phyloP scores from a whole-genome alignment of 2,329 filamentous ascomycete genomes.

The Fusarium pseudocircinatum region DNA sequence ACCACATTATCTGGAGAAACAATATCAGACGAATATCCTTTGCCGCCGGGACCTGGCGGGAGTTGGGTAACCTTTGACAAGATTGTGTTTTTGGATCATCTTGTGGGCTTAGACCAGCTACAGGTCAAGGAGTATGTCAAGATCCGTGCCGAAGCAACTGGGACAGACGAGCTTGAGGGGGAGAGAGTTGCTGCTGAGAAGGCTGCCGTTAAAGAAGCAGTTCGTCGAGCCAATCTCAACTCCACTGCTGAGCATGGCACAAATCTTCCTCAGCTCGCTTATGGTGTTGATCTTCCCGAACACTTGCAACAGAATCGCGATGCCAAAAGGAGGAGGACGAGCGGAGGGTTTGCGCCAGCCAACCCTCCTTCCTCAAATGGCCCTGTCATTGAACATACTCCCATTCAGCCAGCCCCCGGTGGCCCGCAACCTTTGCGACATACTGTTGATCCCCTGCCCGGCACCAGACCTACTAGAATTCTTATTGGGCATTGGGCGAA shows the following conservation, averaged over 20 bases:
- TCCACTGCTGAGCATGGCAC: constrained; percentile 55
- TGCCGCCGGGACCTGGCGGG: constrained; percentile 68
- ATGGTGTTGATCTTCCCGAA: constrained; percentile 60
- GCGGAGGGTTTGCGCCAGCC: constrained; percentile 48
- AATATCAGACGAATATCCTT: constrained; percentile 57
- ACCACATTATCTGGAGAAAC: constrained; percentile 59
- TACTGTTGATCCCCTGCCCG: constrained; percentile 55
- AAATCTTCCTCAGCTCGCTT: constrained; percentile 58
- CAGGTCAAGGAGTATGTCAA: constrained; percentile 72
- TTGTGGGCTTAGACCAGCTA: constrained; percentile 64
- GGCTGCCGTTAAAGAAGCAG: constrained; percentile 58
- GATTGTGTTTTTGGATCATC: constrained; percentile 66
- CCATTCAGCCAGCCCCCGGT: constrained; percentile 34
- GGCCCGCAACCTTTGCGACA: constrained; percentile 35
- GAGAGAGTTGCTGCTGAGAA: constrained; percentile 52
- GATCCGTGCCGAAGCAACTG: constrained; percentile 56
- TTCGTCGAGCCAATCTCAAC: constrained; percentile 54
- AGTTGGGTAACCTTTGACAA: constrained; percentile 73
- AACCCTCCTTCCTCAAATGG: constrained; percentile 43
- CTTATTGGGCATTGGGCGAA: constrained; percentile 68
- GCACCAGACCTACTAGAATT: constrained; percentile 66
- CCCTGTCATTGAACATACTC: constrained; percentile 33
- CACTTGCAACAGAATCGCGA: constrained; percentile 50
- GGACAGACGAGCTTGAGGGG: constrained; percentile 52
- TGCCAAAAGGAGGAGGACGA: constrained; percentile 60